phyloP scores from a whole-genome alignment of 2,329 filamentous ascomycete genomes.

The Scedosporium minutisporum region DNA sequence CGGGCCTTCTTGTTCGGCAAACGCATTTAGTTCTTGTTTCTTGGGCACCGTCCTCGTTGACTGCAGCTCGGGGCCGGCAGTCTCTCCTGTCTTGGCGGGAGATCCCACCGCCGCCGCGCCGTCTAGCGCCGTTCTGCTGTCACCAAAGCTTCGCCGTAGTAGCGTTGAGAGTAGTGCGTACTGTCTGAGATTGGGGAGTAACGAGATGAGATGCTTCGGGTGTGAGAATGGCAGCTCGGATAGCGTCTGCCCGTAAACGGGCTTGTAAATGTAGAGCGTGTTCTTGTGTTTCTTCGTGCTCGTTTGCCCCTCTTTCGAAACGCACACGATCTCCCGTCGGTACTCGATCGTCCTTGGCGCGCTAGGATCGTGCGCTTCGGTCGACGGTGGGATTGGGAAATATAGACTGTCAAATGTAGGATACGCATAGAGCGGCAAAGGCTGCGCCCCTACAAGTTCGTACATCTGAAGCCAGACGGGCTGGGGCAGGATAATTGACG shows the following conservation, averaged over 20 bases:
- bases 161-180: conserved; percentile 62
- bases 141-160: conserved; percentile 37
- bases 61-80: background rate
- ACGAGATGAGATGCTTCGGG: conserved; percentile 62
- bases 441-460: conserved; percentile 40
- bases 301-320: conserved; percentile 8
- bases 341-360: conserved; percentile 45
- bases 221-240: conserved; percentile 67
- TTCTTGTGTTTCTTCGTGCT: conserved; percentile 38
- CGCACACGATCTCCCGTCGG: conserved; percentile 32
- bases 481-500: conserved; percentile 61
- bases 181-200: conserved; percentile 66
- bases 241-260: conserved; percentile 59
- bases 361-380: conserved; percentile 41
- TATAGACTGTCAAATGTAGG: conserved; percentile 49
- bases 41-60: background rate
- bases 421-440: conserved; percentile 26
- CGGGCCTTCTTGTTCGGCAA: background rate
- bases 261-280: conserved; percentile 60
- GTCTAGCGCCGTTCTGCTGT: conserved; percentile 1
- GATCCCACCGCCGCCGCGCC: background rate
- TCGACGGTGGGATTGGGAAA: conserved; percentile 40
- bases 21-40: background rate
- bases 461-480: conserved; percentile 54
- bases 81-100: background rate